Evolutionary conservation across 2,329 filamentous ascomycete genomes (phyloP).

Genomic region (Verticillium alfalfae): DNA sequence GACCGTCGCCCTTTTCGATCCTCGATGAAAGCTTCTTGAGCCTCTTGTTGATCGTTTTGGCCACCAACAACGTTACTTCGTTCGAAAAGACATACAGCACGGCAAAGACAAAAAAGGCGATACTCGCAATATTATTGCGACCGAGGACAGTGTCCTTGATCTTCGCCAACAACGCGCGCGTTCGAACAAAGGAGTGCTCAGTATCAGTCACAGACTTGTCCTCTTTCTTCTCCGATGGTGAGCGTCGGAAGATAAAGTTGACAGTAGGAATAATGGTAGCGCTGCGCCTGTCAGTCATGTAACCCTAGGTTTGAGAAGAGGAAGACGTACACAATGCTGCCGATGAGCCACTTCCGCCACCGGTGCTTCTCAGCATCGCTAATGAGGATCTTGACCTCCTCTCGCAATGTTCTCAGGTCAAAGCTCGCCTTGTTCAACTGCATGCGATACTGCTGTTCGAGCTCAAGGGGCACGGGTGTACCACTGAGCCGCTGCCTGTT

Average conservation of each 20-base stretch:
- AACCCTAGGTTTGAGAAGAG: background rate
- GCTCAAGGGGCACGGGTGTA: slow-evolving; percentile 23
- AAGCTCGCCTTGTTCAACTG: slow-evolving; percentile 36
- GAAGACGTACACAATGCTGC: slow-evolving; percentile 41
- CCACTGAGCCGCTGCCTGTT: slow-evolving; percentile 20
- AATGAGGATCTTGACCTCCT: slow-evolving; percentile 35
- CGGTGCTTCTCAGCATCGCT: slow-evolving; percentile 40
- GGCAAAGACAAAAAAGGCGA: slow-evolving; percentile 50
- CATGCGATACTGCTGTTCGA: slow-evolving; percentile 35
- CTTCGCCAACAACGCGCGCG: slow-evolving; percentile 42
- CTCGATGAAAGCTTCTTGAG: slow-evolving; percentile 40
- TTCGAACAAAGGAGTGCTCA: slow-evolving; percentile 50
- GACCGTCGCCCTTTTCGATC: slow-evolving; percentile 40
- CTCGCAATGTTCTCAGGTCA: slow-evolving; percentile 38
- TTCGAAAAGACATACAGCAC: slow-evolving; percentile 54
- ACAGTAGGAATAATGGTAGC: slow-evolving; percentile 47
- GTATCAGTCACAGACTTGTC: slow-evolving; percentile 40
- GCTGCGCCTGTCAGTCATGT: slow-evolving; percentile 19
- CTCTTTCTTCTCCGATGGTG: slow-evolving; percentile 27
- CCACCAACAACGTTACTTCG: slow-evolving; percentile 51
- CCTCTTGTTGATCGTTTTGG: slow-evolving; percentile 43
- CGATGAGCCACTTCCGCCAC: slow-evolving; percentile 48
- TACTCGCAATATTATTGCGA: slow-evolving; percentile 37
- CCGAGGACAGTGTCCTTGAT: slow-evolving; percentile 40
- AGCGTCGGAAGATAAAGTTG: slow-evolving; percentile 44